Percentiles rank a stretch among this genome's conserved stretches.
These are phyloP conservation scores for Madurella fahalii DNA, from an alignment of 2,329 filamentous ascomycete species.

Conservation along the genomic window DNA sequence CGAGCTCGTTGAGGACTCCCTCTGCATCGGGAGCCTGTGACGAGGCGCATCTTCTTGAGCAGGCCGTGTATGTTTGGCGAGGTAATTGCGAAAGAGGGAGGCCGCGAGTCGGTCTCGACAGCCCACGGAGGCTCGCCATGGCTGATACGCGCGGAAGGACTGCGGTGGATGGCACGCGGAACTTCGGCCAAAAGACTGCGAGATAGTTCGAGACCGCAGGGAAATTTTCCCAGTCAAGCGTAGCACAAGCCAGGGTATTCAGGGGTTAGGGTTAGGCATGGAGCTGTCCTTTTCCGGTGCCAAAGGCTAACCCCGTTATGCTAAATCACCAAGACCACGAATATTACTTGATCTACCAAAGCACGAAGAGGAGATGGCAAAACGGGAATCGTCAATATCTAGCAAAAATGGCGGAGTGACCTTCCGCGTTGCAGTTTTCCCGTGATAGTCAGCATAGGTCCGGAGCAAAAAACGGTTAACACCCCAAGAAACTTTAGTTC, in stretches of 20 bases:
- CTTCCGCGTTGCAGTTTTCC: no score
- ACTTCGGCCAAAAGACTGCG: conserved; percentile 15
- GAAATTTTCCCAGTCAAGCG: conserved; percentile 18
- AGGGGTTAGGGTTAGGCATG: conserved; percentile 19
- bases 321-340: not conserved
- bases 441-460: no score
- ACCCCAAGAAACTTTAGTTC: no score
- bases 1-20: conserved; percentile 43
- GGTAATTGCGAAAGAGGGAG: conserved; percentile 23
- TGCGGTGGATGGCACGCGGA: conserved; percentile 6
- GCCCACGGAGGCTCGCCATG: conserved; percentile 27
- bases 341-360: no score
- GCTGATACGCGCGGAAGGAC: conserved; percentile 8
- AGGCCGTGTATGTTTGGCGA: conserved; percentile 23
- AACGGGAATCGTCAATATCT: no score
- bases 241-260: conserved; percentile 1
- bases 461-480: no score
- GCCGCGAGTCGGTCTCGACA: conserved; percentile 23
- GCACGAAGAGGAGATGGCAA: no score
- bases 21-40: conserved; percentile 34
- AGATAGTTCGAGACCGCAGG: conserved; percentile 9
- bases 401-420: no score
- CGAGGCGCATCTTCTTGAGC: conserved; percentile 43
- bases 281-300: not conserved
- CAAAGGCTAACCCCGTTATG: not conserved